Evolutionary conservation across 495 filamentous ascomycete genomes (phyloP).

Genomic region (Cercophora samala): DNA sequence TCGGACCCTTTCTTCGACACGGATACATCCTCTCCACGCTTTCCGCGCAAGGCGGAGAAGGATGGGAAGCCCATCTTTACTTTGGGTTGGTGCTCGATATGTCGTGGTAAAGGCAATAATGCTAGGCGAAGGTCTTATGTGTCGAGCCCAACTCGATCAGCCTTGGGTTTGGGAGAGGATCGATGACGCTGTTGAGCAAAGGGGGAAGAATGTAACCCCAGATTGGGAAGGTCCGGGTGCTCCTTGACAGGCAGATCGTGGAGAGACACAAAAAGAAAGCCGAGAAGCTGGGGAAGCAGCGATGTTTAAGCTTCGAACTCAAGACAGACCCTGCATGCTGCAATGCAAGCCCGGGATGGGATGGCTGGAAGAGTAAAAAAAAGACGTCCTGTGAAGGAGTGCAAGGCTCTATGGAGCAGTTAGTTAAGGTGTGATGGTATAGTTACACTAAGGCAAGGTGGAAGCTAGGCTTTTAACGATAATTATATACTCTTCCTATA

Average conservation of each 20-base stretch:
- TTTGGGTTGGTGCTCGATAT: not conserved
- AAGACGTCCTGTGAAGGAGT: too few relatives aligned
- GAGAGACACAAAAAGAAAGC: not conserved
- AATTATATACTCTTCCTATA: too few relatives aligned
- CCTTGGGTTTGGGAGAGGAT: not conserved
- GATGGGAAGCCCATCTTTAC: constrained; percentile 1
- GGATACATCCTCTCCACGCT: not conserved
- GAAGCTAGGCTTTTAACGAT: too few relatives aligned
- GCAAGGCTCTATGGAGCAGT: too few relatives aligned
- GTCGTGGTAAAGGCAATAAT: too few relatives aligned
- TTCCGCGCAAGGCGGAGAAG: not conserved
- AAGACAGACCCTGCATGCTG: not conserved
- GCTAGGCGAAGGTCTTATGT: too few relatives aligned
- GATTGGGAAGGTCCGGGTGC: not conserved
- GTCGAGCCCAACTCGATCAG: too few relatives aligned
- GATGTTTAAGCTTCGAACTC: not conserved
- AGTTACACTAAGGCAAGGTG: too few relatives aligned
- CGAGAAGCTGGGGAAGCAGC: not conserved
- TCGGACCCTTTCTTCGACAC: not conserved
- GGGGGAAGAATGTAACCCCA: not conserved
- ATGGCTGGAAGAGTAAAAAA: too few relatives aligned
- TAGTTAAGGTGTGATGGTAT: too few relatives aligned
- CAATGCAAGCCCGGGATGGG: not conserved
- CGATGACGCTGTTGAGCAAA: not conserved
- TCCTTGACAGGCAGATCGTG: not conserved